A percentile compares a stretch with the other conserved stretches of the same genome.
phyloP scores from a whole-genome alignment of 495 filamentous ascomycete genomes.

The Daldinia decipiens region DNA sequence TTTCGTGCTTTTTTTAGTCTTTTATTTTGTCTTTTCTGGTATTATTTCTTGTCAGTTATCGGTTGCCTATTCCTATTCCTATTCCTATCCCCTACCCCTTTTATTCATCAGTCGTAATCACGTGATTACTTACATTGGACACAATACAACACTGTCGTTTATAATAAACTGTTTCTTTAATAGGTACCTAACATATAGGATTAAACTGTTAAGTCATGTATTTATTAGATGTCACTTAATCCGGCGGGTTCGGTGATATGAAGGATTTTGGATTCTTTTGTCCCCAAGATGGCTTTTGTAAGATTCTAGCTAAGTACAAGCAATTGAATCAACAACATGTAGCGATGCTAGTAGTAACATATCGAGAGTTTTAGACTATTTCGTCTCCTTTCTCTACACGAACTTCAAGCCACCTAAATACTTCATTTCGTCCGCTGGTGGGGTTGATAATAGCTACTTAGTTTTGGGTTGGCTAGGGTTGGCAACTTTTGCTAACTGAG shows the following conservation, averaged over 20 bases:
- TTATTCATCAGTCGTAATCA: too few species aligned
- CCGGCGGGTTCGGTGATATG: not conserved
- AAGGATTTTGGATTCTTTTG: not conserved
- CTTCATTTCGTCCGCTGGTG: not conserved
- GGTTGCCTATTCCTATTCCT: too few species aligned
- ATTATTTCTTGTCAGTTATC: too few species aligned
- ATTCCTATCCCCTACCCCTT: too few species aligned
- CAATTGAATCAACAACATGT: not conserved
- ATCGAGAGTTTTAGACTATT: not conserved
- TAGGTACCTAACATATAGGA: too few species aligned
- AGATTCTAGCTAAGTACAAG: not conserved
- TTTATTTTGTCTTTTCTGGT: too few species aligned
- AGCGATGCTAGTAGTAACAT: not conserved
- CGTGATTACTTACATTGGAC: too few species aligned
- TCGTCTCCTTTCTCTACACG: not conserved
- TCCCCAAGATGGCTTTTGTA: not conserved
- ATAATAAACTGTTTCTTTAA: too few species aligned
- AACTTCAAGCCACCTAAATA: not conserved
- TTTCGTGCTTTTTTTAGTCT: too few species aligned
- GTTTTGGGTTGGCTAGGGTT: not conserved
- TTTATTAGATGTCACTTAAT: not conserved
- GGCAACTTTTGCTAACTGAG: constrained; percentile 8
- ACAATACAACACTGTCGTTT: too few species aligned
- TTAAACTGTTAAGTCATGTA: too few species aligned
- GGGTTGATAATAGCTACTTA: not conserved